Conservation (phyloP, 192 early-diverging fungal genomes). For the Diversispora epigaea region DNA sequence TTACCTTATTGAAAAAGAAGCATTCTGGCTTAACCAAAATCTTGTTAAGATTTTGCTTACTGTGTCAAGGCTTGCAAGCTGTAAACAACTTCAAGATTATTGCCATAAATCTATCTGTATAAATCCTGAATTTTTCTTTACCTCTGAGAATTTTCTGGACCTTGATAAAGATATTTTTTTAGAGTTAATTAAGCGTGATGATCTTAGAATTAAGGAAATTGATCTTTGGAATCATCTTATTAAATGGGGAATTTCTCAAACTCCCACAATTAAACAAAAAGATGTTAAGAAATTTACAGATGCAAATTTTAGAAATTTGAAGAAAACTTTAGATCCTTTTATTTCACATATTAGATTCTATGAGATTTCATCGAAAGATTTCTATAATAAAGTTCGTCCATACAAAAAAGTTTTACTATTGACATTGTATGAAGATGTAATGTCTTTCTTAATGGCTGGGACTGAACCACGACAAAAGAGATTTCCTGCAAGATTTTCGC, state of each 20-base stretch:
- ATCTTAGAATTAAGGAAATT: constrained; percentile 16
- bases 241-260: constrained; percentile 15
- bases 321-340: neutral
- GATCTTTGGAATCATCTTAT: constrained; percentile 24
- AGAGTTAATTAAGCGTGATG: neutral
- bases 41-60: neutral
- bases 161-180: constrained; percentile 17
- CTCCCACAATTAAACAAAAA: neutral
- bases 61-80: neutral
- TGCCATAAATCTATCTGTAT: constrained; percentile 12
- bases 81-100: constrained; percentile 21
- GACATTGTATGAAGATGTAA: neutral
- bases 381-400: constrained; percentile 1
- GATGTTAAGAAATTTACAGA: neutral
- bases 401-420: neutral
- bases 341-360: neutral
- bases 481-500: too few species aligned
- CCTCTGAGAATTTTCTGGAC: neutral
- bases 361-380: constrained; percentile 4
- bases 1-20: constrained; percentile 14
- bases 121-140: constrained; percentile 19
- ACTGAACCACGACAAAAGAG: too few species aligned
- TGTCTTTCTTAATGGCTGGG: neutral
- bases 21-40: constrained; percentile 1
- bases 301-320: neutral